Base-by-base conservation (phyloP, 106 monocot genomes). In the Dioscorea alata region DNA sequence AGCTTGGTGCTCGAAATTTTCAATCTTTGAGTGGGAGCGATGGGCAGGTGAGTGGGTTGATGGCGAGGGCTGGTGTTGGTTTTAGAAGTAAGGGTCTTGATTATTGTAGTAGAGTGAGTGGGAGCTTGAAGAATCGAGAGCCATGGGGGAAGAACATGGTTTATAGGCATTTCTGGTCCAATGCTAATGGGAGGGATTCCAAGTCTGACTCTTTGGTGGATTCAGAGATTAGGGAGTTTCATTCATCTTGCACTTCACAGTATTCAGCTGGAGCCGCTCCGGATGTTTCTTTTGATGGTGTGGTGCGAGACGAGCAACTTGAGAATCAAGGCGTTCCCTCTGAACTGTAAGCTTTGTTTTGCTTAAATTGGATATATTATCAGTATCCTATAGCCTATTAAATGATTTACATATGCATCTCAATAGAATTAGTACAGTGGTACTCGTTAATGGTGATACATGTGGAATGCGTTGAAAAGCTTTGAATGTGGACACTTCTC, bases 201-300 rank as follows among this genome's bases (percentile, higher is more conserved):
- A 82, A 72, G 42, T 64, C 75, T 8, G 57, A 48, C 66, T 51
- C 24, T 64, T 60, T 65, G 6, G 53, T 66, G 16, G 82, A 83
- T 12, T 51, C 51, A 49, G 65, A 73, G 73, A 32, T 56, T 34
- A 65, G 64, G 66, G 72, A 80, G 28, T 83, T 87, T 22, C 63
- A 54, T 49, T 67, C 68, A 15, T 63, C 80, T 4, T 74, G 67
- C 67, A 59, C 63, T 14, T 60, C 74, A 12, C 58, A 66, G 50
- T 83, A 67, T 68, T 85, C 82, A 74, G 64, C 83, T 54, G 71
- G 83, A 52, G 82, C 81, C 18, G 87, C 74, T 66, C 78, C 78
- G 53, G 78, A 94, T 58, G 70, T 87, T 10, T 81, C 87, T 17
- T 69, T 85, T 59, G 83, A 81, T 70, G 85, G 76, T n/a, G 16